Percentiles rank a stretch among this genome's conserved stretches.
phyloP scores from a whole-genome alignment of 805 yeast species.

The Saccharomycopsis fermentans region DNA sequence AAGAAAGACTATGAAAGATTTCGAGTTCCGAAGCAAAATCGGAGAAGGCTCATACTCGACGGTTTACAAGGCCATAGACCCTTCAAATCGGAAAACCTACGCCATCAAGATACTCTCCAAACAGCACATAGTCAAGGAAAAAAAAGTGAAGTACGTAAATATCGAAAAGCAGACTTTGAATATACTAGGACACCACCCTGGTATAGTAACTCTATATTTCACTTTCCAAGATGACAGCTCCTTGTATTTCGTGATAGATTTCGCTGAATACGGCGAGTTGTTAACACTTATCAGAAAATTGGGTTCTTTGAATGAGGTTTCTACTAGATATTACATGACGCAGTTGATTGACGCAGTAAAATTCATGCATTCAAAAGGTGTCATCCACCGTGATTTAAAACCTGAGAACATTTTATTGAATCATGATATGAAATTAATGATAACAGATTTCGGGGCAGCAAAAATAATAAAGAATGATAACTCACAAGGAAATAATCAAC shows the following conservation, averaged over 20 bases:
- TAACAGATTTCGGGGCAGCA: slow-evolving; percentile 98
- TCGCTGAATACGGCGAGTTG: slow-evolving; percentile 92
- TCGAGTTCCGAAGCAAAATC: slow-evolving; percentile 69
- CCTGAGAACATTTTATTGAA: slow-evolving; percentile 88
- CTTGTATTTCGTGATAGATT: slow-evolving; percentile 84
- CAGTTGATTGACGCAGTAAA: slow-evolving; percentile 87
- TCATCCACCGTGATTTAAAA: slow-evolving; percentile 87
- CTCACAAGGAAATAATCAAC: slow-evolving; percentile 12
- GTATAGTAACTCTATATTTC: slow-evolving; percentile 81
- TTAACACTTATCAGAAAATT: slow-evolving; percentile 64
- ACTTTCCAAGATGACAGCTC: slow-evolving; percentile 90
- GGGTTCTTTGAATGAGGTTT: slow-evolving; percentile 67
- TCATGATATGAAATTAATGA: slow-evolving; percentile 76
- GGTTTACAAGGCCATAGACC: slow-evolving; percentile 78
- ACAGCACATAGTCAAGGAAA: slow-evolving; percentile 86
- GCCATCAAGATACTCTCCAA: slow-evolving; percentile 91
- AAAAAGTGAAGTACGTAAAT: slow-evolving; percentile 89
- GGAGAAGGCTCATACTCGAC: slow-evolving; percentile 97
- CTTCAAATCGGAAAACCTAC: slow-evolving; percentile 59
- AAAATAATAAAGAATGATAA: slow-evolving; percentile 37
- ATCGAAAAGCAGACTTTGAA: slow-evolving; percentile 88
- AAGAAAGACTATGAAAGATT: slow-evolving; percentile 57
- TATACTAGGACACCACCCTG: slow-evolving; percentile 85
- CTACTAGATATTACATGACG: slow-evolving; percentile 70
- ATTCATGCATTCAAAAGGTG: slow-evolving; percentile 82